Percentiles rank a stretch among this genome's conserved stretches.
Evolutionary conservation across 371 early-diverging fungal genomes (phyloP).

Genomic region (Mortierella sp.): DNA sequence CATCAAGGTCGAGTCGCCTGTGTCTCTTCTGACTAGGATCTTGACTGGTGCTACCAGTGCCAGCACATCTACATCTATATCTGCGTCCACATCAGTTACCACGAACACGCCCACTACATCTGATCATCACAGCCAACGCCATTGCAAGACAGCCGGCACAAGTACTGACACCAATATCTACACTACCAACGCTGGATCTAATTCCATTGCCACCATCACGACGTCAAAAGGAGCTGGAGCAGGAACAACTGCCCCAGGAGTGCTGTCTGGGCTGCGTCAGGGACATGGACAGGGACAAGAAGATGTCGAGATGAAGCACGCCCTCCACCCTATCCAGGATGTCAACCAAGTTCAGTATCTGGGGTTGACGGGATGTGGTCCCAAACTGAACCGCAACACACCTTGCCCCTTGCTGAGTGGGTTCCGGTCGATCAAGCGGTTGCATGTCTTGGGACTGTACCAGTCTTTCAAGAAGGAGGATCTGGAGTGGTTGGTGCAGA

Average conservation of each 20-base stretch:
- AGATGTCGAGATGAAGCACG: slow-evolving; percentile 29
- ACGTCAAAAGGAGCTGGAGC: neutral
- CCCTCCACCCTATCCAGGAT: slow-evolving; percentile 45
- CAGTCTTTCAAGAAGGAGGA: slow-evolving; percentile 53
- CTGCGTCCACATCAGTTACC: neutral
- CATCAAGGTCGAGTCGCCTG: neutral
- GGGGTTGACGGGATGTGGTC: slow-evolving; percentile 48
- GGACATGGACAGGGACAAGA: neutral
- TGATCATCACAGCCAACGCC: slow-evolving; percentile 1
- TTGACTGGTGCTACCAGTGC: neutral
- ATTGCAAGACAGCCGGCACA: neutral
- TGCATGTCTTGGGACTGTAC: slow-evolving; percentile 40
- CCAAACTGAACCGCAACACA: slow-evolving; percentile 24
- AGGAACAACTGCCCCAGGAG: neutral
- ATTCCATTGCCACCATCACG: neutral
- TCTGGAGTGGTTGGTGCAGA: slow-evolving; percentile 37
- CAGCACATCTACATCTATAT: neutral
- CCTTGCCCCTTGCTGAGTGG: slow-evolving; percentile 30
- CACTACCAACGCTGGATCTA: neutral
- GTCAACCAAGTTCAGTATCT: slow-evolving; percentile 44
- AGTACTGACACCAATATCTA: neutral
- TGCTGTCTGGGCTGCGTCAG: neutral
- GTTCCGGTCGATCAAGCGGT: slow-evolving; percentile 43
- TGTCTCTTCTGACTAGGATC: neutral
- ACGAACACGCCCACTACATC: neutral